Base-by-base conservation (phyloP, 1,284 basidiomycete species). In the Tetrapyrgos nigripes region DNA sequence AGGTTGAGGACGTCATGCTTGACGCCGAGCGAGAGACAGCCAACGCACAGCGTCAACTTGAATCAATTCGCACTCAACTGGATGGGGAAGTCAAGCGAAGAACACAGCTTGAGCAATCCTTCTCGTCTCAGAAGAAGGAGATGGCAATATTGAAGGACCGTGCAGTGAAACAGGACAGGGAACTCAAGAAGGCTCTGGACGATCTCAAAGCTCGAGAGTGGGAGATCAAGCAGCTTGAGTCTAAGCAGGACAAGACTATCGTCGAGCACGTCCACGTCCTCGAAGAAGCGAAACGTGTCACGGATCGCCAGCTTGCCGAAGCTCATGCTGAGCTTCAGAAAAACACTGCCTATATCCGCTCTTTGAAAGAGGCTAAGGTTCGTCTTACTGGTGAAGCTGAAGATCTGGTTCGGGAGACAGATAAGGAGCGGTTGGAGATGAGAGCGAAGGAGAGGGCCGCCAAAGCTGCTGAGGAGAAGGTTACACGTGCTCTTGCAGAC, bases 211-310 rank as follows among this genome's bases (percentile, higher is more conserved):
- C 83, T 47, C 87, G 91, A 35, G 93, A 98, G 69, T 92, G 89
- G 83, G 93, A 97, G 60, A 84, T 94, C 61, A 91, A 89, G 61
- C 90, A 95, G 59, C 77, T 96, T 14, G 90, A 94, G 59, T 91
- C 91, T 6, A 87, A 88, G 70, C 93, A 96, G 73, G 95, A 98
- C 80, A 98, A 97, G 81, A 98, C 95, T 13, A 97, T 98, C 59
- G 96, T 99, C 50, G 97, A 99, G 75, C 97, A 99, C 70, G 96
- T 99, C 21, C 93, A 99, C 68, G 97, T 99, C 17, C 83, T 98
- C 5, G 96, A 99, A 72, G 94, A 97, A 70, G 97, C 97, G 10
- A 98, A 98, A 75, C 92, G 92, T 58, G 90, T 97, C 62, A 97
- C 97, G 1, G 97, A 99, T 71, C 87, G 92, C 26, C 94, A 98